These are phyloP conservation scores for Fusarium abutilonis DNA, from an alignment of 2,329 filamentous ascomycete species.

Conservation along the genomic window DNA sequence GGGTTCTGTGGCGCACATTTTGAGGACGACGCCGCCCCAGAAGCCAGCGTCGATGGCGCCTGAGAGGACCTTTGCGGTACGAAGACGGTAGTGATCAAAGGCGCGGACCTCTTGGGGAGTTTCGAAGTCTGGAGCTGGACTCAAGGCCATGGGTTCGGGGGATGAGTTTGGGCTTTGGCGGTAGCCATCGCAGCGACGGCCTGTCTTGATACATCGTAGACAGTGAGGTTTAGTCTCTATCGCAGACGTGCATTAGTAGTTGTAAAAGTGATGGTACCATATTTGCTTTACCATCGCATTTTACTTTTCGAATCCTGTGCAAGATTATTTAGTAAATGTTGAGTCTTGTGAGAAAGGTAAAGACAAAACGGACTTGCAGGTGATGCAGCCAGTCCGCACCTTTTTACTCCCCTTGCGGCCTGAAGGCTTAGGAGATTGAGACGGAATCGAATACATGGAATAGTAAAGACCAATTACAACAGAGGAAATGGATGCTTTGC, in stretches of 20 bases:
- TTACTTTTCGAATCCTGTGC: conserved; percentile 19
- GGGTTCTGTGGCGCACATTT: conserved; percentile 57
- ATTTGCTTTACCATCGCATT: conserved; percentile 27
- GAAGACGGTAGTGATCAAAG: conserved; percentile 50
- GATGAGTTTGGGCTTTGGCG: conserved; percentile 37
- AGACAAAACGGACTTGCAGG: conserved; percentile 61
- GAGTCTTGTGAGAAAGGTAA: too few species aligned
- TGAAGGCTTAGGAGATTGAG: conserved; percentile 31
- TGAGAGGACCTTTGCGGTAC: conserved; percentile 54
- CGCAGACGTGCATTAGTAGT: neutral
- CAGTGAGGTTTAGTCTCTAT: conserved; percentile 62
- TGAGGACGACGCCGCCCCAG: conserved; percentile 58
- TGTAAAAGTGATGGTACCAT: neutral
- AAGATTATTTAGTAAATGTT: neutral
- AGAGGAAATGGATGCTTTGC: too few species aligned
- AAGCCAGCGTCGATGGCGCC: conserved; percentile 56
- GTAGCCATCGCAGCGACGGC: conserved; percentile 67
- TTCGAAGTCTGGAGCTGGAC: conserved; percentile 36
- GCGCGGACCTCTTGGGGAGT: conserved; percentile 41
- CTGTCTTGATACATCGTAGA: conserved; percentile 63
- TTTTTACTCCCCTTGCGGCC: conserved; percentile 57
- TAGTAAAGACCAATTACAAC: neutral
- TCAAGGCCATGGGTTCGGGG: conserved; percentile 27
- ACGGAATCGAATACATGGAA: conserved; percentile 17
- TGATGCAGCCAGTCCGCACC: conserved; percentile 62